A percentile compares a stretch with the other conserved stretches of the same genome.
These are phyloP conservation scores for Catunica adiposa DNA, from an alignment of 2,329 filamentous ascomycete species.

Conservation along the genomic window DNA sequence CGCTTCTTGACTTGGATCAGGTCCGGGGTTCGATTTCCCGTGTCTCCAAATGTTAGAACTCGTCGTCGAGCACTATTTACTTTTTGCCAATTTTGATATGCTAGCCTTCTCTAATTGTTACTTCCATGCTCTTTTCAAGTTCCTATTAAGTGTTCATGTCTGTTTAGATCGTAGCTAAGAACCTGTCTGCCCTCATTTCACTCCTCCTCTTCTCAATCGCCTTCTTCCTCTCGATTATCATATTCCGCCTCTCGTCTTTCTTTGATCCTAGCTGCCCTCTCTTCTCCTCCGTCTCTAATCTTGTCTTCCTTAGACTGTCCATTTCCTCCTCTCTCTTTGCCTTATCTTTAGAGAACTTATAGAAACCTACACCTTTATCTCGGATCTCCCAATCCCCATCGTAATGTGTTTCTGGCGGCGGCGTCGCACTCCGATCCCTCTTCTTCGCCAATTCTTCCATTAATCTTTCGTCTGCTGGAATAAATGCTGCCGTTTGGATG, in stretches of 20 bases:
- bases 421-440: conserved; percentile 63
- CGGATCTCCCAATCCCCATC: conserved; percentile 70
- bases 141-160: too few species aligned
- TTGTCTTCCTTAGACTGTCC: conserved; percentile 50
- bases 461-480: conserved; percentile 49
- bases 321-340: conserved; percentile 53
- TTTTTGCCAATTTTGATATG: too few species aligned
- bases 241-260: conserved; percentile 39
- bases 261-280: conserved; percentile 34
- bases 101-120: too few species aligned
- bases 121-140: background rate
- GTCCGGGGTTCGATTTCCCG: conserved; percentile 15
- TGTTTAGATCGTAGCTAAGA: conserved; percentile 38
- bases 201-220: conserved; percentile 45
- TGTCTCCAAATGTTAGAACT: conserved; percentile 12
- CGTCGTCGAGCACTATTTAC: background rate
- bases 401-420: conserved; percentile 69
- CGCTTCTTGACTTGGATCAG: conserved; percentile 9
- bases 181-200: conserved; percentile 55
- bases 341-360: conserved; percentile 68
- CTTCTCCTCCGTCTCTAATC: conserved; percentile 46
- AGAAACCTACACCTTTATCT: conserved; percentile 81
- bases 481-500: conserved; percentile 71
- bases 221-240: conserved; percentile 47
- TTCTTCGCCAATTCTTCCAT: conserved; percentile 68